Evolutionary conservation across 2,329 filamentous ascomycete genomes (phyloP).

Genomic region (Pseudogymnoascus pannorum): DNA sequence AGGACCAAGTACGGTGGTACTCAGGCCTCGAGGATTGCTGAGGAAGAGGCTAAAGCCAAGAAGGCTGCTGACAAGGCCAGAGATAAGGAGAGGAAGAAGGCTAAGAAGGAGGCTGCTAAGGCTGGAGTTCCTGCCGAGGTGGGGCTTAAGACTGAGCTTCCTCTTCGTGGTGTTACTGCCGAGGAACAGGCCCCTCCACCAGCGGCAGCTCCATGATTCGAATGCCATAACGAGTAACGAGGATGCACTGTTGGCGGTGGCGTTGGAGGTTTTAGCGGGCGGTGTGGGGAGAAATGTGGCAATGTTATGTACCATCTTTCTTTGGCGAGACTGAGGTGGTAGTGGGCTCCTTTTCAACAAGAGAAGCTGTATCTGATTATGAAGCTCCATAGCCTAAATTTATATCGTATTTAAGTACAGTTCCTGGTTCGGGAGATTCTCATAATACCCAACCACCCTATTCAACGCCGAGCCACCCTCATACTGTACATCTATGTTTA

Average conservation of each 20-base stretch:
- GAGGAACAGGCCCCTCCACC: slow-evolving; percentile 29
- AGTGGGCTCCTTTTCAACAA: background rate
- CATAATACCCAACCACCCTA: background rate
- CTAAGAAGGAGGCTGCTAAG: slow-evolving; percentile 32
- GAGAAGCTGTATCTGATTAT: slow-evolving; percentile 5
- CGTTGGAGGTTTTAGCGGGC: background rate
- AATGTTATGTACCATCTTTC: background rate
- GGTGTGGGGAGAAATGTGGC: background rate
- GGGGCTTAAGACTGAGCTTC: slow-evolving; percentile 18
- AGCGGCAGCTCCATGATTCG: slow-evolving; percentile 23
- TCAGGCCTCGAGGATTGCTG: slow-evolving; percentile 59
- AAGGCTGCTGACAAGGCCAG: slow-evolving; percentile 32
- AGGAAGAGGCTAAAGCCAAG: slow-evolving; percentile 51
- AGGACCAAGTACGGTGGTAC: slow-evolving; percentile 64
- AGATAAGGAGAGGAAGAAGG: slow-evolving; percentile 39
- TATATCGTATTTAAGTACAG: slow-evolving; percentile 2
- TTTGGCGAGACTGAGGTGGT: background rate
- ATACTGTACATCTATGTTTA: background rate
- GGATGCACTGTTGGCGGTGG: slow-evolving; percentile 4
- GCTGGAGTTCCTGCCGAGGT: background rate
- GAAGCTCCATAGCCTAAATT: slow-evolving; percentile 7
- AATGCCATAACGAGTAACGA: background rate
- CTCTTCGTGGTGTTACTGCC: slow-evolving; percentile 23
- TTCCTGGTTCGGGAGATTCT: slow-evolving; percentile 5
- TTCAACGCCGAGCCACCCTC: background rate